Evolutionary conservation across 306 rosid genomes (phyloP).

Genomic region (Chamaecrista fasciculata): DNA sequence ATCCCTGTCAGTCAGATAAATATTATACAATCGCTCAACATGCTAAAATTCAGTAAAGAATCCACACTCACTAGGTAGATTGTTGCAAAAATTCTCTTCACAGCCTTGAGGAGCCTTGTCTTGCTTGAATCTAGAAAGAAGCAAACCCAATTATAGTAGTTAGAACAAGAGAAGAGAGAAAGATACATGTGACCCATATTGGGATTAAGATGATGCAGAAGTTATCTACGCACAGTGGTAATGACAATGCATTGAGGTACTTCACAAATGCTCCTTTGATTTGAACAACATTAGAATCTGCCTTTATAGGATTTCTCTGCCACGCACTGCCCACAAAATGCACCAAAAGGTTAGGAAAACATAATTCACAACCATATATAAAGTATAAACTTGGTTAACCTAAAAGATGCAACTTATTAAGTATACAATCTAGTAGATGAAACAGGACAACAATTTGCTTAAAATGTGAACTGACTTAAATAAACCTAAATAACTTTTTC

Average conservation of each 20-base stretch:
- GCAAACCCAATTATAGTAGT: conserved; percentile 31
- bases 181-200: conserved; percentile 4
- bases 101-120: conserved; percentile 34
- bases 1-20: conserved; percentile 15
- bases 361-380: background rate
- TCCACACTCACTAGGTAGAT: conserved; percentile 54
- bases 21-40: conserved; percentile 13
- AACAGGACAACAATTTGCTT: background rate
- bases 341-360: conserved; percentile 24
- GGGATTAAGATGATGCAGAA: conserved; percentile 21
- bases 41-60: conserved; percentile 25
- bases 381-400: background rate
- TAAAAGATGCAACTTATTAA: conserved; percentile 1
- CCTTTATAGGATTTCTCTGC: conserved; percentile 37
- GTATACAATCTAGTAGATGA: conserved; percentile 7
- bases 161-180: conserved; percentile 16
- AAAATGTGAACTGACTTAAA: background rate
- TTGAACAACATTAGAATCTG: conserved; percentile 32
- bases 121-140: conserved; percentile 47
- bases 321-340: conserved; percentile 46
- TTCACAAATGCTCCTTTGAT: conserved; percentile 41
- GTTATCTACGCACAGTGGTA: conserved; percentile 48
- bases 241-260: conserved; percentile 40
- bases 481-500: conserved; percentile 1
- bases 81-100: conserved; percentile 30